Conservation (phyloP, 164 flowering plant species). For the Echeveria elegans region DNA sequence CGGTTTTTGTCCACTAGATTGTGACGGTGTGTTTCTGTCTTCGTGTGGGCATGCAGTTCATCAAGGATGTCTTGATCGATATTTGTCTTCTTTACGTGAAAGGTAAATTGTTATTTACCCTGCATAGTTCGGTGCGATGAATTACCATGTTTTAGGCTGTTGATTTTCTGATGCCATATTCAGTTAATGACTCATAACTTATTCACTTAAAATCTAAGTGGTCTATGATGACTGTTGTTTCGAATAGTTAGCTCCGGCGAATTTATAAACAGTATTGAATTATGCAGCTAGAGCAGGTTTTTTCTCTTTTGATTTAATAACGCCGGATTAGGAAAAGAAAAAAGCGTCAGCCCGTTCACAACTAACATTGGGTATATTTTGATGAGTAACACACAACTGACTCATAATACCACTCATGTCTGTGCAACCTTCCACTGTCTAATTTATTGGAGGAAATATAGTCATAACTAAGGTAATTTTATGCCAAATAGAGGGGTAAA, state of each 20-base stretch:
- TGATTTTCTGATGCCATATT: background rate
- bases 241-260: background rate
- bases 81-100: slow-evolving; percentile 68
- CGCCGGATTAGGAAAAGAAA: no score
- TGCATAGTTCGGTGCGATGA: background rate
- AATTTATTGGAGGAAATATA: background rate
- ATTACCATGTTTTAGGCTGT: background rate
- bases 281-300: no score
- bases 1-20: slow-evolving; percentile 51
- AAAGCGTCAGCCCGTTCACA: no score
- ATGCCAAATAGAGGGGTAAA: background rate
- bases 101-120: slow-evolving; percentile 29
- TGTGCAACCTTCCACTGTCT: background rate
- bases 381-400: background rate
- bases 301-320: no score
- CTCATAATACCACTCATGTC: background rate
- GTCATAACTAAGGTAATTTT: background rate
- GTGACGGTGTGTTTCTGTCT: slow-evolving; percentile 82
- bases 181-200: background rate
- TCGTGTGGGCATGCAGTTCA: slow-evolving; percentile 99
- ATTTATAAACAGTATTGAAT: no score
- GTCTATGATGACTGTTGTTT: background rate
- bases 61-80: slow-evolving; percentile 83
- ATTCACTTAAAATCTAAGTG: background rate
- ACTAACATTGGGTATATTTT: background rate